phyloP scores from a whole-genome alignment of 768 basidiomycete genomes.

The Rhizopogon sp. region DNA sequence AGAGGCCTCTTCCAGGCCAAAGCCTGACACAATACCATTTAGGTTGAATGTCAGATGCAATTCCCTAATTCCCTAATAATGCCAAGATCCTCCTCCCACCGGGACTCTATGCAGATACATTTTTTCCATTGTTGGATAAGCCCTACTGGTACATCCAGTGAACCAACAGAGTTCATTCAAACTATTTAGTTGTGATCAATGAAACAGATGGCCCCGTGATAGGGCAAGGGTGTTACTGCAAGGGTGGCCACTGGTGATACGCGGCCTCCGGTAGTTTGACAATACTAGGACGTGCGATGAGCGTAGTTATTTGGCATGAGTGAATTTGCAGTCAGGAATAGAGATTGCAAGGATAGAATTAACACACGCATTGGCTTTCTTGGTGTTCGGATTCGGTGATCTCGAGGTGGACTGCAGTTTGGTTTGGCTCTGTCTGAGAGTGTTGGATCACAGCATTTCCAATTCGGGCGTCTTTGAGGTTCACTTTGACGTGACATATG shows the following conservation, averaged over 20 bases:
- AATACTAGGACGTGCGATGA: conserved; percentile 59
- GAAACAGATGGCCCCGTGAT: conserved; percentile 94
- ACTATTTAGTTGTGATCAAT: conserved; percentile 94
- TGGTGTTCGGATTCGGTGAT: conserved; percentile 88
- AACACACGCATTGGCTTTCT: conserved; percentile 93
- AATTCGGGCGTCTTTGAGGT: conserved; percentile 16
- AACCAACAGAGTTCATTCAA: conserved; percentile 98
- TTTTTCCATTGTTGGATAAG: conserved; percentile 94
- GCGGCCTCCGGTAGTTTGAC: conserved; percentile 88
- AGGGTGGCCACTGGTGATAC: conserved; percentile 66
- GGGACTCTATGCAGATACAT: conserved; percentile 78
- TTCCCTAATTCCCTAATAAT: conserved; percentile 98
- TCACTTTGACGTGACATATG: too few relatives aligned
- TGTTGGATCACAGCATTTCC: conserved; percentile 78
- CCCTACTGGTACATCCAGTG: conserved; percentile 93
- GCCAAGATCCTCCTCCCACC: conserved; percentile 94
- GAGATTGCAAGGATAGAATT: background rate
- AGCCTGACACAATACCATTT: conserved; percentile 54
- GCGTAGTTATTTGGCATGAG: conserved; percentile 88
- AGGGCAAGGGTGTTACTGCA: conserved; percentile 90
- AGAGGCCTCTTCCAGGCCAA: conserved; percentile 43
- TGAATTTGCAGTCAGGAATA: conserved; percentile 31
- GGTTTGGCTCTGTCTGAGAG: conserved; percentile 77
- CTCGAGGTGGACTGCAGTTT: conserved; percentile 79
- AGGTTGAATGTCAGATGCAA: conserved; percentile 94